Conservation (phyloP, 495 filamentous ascomycete species). For the Talaromyces adpressus region DNA sequence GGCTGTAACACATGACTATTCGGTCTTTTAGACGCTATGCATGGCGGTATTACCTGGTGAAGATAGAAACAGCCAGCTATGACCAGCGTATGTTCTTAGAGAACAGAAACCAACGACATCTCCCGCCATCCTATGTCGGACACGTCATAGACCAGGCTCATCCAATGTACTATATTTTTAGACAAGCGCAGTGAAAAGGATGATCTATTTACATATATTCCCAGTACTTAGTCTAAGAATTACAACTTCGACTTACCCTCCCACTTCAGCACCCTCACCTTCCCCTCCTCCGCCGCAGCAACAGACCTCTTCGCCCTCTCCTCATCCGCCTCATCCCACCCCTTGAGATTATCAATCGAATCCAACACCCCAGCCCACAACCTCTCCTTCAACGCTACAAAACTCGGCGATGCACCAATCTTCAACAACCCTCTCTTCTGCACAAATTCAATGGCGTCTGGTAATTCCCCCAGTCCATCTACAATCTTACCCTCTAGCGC, state of each 20-base stretch:
- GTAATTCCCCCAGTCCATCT: constrained; percentile 57
- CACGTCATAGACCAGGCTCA: background rate
- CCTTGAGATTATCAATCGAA: constrained; percentile 39
- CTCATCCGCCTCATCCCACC: constrained; percentile 17
- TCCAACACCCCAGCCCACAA: constrained; percentile 60
- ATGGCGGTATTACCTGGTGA: background rate
- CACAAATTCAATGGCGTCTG: constrained; percentile 51
- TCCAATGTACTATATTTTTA: background rate
- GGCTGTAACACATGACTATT: background rate
- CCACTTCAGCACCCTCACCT: constrained; percentile 26
- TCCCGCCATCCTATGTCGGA: background rate
- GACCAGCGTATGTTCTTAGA: background rate
- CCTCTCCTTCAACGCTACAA: constrained; percentile 61
- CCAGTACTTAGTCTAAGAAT: constrained; percentile 2
- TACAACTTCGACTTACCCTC: constrained; percentile 44
- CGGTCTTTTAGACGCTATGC: background rate
- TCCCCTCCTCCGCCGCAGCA: constrained; percentile 16
- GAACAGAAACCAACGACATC: background rate
- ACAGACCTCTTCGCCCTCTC: constrained; percentile 35
- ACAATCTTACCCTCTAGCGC: constrained; percentile 59
- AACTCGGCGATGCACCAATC: constrained; percentile 56
- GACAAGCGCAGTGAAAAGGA: background rate
- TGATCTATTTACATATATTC: background rate
- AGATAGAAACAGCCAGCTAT: background rate
- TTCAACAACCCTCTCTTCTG: constrained; percentile 44